These are phyloP conservation scores for Plenodomus biglobosus DNA, from an alignment of 2,329 filamentous ascomycete species.

Conservation along the genomic window DNA sequence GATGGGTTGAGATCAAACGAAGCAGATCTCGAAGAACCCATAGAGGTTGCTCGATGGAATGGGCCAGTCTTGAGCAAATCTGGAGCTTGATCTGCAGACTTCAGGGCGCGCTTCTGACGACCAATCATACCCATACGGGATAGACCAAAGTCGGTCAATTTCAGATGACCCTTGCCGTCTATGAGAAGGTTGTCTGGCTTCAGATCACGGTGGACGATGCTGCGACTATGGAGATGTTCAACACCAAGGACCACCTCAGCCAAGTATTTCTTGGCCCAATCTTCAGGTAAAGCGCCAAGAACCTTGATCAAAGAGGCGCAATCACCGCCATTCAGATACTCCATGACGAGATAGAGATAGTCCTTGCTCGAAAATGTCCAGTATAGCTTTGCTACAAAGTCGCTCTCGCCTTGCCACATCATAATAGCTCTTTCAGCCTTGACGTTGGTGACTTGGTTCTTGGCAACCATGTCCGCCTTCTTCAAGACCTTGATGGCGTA, in stretches of 20 bases:
- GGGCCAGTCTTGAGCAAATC: constrained; percentile 91
- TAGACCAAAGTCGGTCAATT: constrained; percentile 94
- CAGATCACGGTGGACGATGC: constrained; percentile 94
- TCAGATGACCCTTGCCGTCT: constrained; percentile 93
- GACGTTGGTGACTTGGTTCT: constrained; percentile 98
- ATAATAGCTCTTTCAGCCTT: constrained; percentile 98
- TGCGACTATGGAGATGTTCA: constrained; percentile 89
- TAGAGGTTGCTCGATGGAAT: constrained; percentile 80
- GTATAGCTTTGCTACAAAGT: constrained; percentile 98
- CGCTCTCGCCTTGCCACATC: constrained; percentile 99
- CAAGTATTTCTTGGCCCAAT: constrained; percentile 97
- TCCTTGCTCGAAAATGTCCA: constrained; percentile 99
- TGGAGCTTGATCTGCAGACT: constrained; percentile 74
- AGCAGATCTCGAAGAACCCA: constrained; percentile 86
- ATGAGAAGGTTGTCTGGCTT: constrained; percentile 98
- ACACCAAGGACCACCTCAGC: constrained; percentile 96
- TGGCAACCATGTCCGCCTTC: constrained; percentile 99
- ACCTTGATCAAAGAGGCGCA: constrained; percentile 96
- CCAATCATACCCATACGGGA: constrained; percentile 97
- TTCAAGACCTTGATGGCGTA: constrained; percentile 98
- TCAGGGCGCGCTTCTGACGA: constrained; percentile 90
- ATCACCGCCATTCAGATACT: constrained; percentile 96
- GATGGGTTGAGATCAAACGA: constrained; percentile 88
- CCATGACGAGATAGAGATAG: constrained; percentile 98
- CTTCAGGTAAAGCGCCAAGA: constrained; percentile 85